Base-by-base conservation (phyloP, 2,329 filamentous ascomycete species). In the Alternaria sp. region DNA sequence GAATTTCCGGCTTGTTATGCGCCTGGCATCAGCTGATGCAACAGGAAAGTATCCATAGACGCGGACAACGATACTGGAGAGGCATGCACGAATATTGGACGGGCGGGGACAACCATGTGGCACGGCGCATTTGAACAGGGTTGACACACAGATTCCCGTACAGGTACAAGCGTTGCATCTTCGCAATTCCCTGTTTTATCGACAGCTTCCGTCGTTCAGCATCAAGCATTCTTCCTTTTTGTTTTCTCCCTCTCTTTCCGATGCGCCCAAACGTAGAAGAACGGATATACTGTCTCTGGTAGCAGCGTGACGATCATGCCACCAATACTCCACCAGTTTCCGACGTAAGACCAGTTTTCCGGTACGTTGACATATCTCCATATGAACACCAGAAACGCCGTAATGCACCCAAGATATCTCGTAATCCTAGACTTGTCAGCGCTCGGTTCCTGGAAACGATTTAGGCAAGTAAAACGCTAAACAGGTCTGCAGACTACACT, bases 321-420 rank as follows among this genome's bases (percentile, higher is more conserved):
- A 8, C 66, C 73, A 21, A 77, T 66, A 57, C 79, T 80, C 76
- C 67, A 77, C 15, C 61, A 69, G 28, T 67, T 77, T 0, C 73
- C 77, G 8, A 82, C 79, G 59, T 81, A 81, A 6, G 61, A 56
- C 79, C 80, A 81, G 26, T 81, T 81, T 62, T 77, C 62, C 3
- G 80, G 79, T 7, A 73, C 71, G 58, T 81, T 82, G 49, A 78
- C 56, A 46, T 80, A 82, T 12, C 80, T 66, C 80, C 79, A 81
- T 25, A 76, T 73, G 62, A 82, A 81, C 5, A 81, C 77, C 12
- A 74, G 69, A 57, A 80, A 80, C 1, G 80, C 80, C 6, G 75
- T 78, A 3, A 76, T 76, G 46, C 79, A 81, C 2, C 80, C 80
- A 11, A 81, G 65, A 52, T 77, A 81, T 30, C 79, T 70, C 7